These are phyloP conservation scores for Calonectria fujianensis DNA, from an alignment of 2,329 filamentous ascomycete genomes.

Conservation along the genomic window DNA sequence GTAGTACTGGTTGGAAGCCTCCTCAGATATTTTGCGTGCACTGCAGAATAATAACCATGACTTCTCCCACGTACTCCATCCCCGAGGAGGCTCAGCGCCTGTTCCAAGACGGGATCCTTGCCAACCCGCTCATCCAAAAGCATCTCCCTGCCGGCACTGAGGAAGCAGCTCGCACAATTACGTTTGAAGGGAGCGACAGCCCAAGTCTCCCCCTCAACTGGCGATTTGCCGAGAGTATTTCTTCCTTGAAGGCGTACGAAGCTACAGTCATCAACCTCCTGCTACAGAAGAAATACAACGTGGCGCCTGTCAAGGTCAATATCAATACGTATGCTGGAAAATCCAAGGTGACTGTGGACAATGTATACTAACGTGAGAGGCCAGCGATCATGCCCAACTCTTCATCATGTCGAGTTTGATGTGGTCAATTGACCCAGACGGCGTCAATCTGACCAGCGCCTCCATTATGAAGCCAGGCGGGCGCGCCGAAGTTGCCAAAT, in stretches of 20 bases:
- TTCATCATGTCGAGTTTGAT: conserved; percentile 35
- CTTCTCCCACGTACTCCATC: background rate
- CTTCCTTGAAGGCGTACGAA: conserved; percentile 69
- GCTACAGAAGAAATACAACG: conserved; percentile 66
- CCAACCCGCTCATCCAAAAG: conserved; percentile 4
- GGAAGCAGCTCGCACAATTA: background rate
- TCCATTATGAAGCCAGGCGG: conserved; percentile 4
- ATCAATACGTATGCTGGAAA: conserved; percentile 65
- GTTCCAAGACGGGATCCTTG: background rate
- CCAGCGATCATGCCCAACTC: conserved; percentile 25
- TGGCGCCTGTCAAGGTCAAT: conserved; percentile 61
- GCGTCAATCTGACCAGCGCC: background rate
- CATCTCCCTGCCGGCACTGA: background rate
- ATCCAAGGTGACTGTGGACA: too few relatives aligned
- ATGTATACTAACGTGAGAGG: background rate
- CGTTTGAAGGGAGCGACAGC: conserved; percentile 64
- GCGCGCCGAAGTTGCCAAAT: background rate
- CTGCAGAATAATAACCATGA: background rate
- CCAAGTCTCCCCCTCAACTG: conserved; percentile 73
- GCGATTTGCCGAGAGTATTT: conserved; percentile 73
- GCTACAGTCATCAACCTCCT: conserved; percentile 67
- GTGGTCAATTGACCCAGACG: conserved; percentile 18
- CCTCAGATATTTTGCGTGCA: background rate
- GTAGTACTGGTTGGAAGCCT: background rate
- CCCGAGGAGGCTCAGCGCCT: background rate